These are phyloP conservation scores for Botryosphaeria agaves DNA, from an alignment of 2,329 filamentous ascomycete species.

Conservation along the genomic window DNA sequence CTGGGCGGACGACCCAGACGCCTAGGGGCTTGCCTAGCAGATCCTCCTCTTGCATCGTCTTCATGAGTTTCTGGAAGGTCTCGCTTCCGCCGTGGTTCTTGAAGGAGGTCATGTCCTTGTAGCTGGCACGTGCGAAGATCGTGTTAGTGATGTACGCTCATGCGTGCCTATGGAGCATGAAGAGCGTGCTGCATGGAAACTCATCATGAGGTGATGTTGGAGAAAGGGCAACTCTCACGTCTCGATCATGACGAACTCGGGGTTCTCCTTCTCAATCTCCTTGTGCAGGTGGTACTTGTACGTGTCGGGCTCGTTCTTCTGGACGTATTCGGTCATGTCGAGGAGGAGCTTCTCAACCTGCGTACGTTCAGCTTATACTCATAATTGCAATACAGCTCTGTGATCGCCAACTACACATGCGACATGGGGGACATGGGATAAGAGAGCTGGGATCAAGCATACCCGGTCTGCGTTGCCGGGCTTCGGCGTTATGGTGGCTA, in stretches of 20 bases:
- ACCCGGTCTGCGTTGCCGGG: slow-evolving; percentile 15
- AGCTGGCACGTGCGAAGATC: not conserved
- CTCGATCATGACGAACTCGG: slow-evolving; percentile 15
- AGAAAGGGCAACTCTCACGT: slow-evolving; percentile 9
- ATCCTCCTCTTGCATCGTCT: not conserved
- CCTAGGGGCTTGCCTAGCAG: slow-evolving; percentile 1
- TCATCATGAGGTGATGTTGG: too few relatives aligned
- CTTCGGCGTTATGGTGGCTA: slow-evolving; percentile 15
- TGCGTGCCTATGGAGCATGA: too few relatives aligned
- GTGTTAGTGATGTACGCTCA: not conserved
- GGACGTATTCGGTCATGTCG: slow-evolving; percentile 9
- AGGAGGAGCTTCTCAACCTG: slow-evolving; percentile 15
- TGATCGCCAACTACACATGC: not conserved
- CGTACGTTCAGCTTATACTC: not conserved
- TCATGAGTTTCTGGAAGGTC: not conserved
- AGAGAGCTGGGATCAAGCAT: slow-evolving; percentile 1
- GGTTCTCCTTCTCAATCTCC: slow-evolving; percentile 11
- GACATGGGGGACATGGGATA: not conserved
- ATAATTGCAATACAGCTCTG: not conserved
- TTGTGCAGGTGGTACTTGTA: slow-evolving; percentile 16
- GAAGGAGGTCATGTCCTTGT: not conserved
- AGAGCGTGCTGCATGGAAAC: too few relatives aligned
- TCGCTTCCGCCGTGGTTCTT: not conserved
- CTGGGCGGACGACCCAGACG: not conserved
- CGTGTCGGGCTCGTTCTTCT: slow-evolving; percentile 16